phyloP scores from a whole-genome alignment of 768 basidiomycete genomes.

The Lactifluus pinguis region DNA sequence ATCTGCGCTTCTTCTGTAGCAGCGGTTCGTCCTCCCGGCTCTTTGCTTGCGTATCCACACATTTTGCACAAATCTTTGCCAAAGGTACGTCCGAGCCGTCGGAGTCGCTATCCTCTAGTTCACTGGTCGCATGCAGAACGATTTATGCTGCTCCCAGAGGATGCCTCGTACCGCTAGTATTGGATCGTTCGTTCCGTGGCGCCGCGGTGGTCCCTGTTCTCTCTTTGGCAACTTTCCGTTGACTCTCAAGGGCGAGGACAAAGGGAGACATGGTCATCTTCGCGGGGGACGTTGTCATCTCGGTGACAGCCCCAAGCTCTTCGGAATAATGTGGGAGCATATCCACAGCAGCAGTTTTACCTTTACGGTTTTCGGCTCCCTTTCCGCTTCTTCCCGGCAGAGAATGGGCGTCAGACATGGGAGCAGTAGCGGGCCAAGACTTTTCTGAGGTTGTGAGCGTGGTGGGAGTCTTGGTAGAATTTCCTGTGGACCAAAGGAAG shows the following conservation, averaged over 20 bases:
- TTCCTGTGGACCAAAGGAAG: neutral
- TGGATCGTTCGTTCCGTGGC: neutral
- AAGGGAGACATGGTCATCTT: too few relatives aligned
- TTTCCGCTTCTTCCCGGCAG: neutral
- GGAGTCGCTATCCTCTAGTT: neutral
- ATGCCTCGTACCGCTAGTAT: neutral
- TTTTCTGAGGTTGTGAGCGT: neutral
- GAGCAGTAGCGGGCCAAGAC: neutral
- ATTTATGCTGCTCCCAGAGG: neutral
- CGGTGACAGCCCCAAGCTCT: neutral
- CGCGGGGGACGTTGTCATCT: too few relatives aligned
- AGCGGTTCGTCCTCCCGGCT: neutral
- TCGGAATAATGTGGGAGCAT: neutral
- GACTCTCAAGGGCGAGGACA: too few relatives aligned
- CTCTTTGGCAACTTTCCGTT: neutral
- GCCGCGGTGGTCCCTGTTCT: too few relatives aligned
- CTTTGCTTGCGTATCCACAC: neutral
- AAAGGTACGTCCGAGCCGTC: slow-evolving; percentile 2
- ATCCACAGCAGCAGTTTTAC: neutral
- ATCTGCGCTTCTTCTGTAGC: neutral
- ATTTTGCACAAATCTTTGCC: neutral
- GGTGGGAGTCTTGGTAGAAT: neutral
- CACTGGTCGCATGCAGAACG: neutral
- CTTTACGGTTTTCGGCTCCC: neutral
- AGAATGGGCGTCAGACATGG: neutral